Conservation (phyloP, 345 rosid genomes). For the Sonneratia alba region DNA sequence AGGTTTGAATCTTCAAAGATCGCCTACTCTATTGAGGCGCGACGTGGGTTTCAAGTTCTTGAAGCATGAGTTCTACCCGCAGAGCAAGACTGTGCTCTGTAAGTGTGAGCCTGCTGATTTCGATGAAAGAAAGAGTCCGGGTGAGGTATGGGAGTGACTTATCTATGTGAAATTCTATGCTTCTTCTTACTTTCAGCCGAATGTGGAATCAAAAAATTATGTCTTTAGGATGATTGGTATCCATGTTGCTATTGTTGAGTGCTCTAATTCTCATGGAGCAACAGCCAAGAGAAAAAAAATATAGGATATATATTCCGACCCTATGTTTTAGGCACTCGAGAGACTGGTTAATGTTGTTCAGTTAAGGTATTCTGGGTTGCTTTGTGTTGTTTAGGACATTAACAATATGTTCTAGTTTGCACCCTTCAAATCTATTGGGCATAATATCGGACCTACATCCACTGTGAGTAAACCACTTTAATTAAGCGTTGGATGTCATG, state of each 20-base stretch:
- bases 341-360: background rate
- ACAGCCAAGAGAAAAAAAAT: background rate
- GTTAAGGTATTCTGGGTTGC: no score
- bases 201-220: background rate
- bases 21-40: background rate
- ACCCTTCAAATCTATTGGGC: background rate
- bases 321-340: background rate
- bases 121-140: conserved; percentile 68
- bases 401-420: background rate
- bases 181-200: background rate
- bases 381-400: background rate
- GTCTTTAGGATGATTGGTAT: background rate
- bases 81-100: conserved; percentile 15
- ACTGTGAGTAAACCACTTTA: background rate
- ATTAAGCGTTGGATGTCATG: background rate
- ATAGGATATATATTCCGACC: background rate
- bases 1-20: background rate
- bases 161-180: background rate
- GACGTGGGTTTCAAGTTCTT: conserved; percentile 5
- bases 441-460: background rate
- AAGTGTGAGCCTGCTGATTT: conserved; percentile 31
- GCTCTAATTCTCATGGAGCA: background rate
- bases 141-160: conserved; percentile 34
- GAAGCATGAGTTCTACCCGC: conserved; percentile 5
- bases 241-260: background rate